phyloP scores from a whole-genome alignment of 805 yeast genomes.

The Wickerhamiella sorbophila region DNA sequence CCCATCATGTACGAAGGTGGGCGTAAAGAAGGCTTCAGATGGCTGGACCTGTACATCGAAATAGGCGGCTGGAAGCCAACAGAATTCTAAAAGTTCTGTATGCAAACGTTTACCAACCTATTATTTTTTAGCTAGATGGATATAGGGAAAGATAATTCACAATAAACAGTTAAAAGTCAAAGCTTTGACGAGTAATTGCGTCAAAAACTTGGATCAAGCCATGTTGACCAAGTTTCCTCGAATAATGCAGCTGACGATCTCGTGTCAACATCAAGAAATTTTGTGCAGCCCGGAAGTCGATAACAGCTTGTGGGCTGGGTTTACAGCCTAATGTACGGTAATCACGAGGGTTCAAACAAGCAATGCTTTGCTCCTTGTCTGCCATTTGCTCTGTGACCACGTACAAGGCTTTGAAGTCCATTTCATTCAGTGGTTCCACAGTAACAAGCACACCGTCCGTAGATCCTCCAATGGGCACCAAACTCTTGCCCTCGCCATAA shows the following conservation, averaged over 20 bases:
- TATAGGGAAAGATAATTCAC: no score
- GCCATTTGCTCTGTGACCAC: conserved; percentile 75
- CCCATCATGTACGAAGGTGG: no score
- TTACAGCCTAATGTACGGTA: conserved; percentile 16
- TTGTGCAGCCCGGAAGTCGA: conserved; percentile 20
- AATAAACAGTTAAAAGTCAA: not conserved
- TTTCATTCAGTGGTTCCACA: conserved; percentile 61
- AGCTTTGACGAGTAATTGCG: conserved; percentile 8
- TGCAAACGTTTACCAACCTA: no score
- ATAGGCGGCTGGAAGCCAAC: no score
- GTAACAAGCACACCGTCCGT: conserved; percentile 67
- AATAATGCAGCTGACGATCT: conserved; percentile 16
- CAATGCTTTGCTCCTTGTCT: conserved; percentile 57
- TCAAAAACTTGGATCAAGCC: conserved; percentile 19
- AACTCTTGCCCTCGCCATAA: conserved; percentile 17
- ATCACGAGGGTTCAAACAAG: conserved; percentile 63
- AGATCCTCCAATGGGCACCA: conserved; percentile 52
- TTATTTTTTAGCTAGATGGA: no score
- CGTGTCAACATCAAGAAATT: conserved; percentile 18
- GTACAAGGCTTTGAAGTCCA: conserved; percentile 63
- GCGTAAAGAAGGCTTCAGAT: no score
- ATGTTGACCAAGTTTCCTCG: conserved; percentile 21
- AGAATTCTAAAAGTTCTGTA: no score
- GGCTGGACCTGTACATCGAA: no score
- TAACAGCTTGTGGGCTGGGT: conserved; percentile 13